phyloP scores from a whole-genome alignment of 495 filamentous ascomycete genomes.

The Aspergillus sparsus region DNA sequence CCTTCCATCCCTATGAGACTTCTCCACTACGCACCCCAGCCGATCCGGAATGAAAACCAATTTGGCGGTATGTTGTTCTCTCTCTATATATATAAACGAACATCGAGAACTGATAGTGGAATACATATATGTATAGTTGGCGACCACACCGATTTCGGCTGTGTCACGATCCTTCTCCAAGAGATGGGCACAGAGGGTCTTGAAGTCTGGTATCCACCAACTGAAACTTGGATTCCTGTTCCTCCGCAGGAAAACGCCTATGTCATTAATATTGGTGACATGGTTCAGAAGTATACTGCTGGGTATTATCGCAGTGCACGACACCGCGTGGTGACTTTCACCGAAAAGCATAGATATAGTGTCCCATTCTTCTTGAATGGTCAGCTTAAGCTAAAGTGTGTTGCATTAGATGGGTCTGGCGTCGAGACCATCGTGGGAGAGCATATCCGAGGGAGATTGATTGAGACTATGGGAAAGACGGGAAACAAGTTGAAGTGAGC shows the following conservation, averaged over 20 bases:
- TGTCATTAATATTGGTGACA: slow-evolving; percentile 31
- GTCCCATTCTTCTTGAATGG: slow-evolving; percentile 26
- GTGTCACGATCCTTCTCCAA: slow-evolving; percentile 39
- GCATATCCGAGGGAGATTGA: not conserved
- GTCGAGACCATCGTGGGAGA: not conserved
- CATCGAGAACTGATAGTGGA: not conserved
- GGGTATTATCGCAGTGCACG: slow-evolving; percentile 24
- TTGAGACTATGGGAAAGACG: not conserved
- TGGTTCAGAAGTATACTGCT: slow-evolving; percentile 22
- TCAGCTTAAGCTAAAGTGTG: not conserved
- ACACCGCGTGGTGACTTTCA: slow-evolving; percentile 25
- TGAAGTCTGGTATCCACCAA: slow-evolving; percentile 17
- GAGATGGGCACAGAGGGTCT: slow-evolving; percentile 23
- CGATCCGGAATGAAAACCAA: slow-evolving; percentile 19
- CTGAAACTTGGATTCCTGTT: slow-evolving; percentile 25
- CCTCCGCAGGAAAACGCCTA: slow-evolving; percentile 20
- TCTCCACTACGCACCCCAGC: slow-evolving; percentile 35
- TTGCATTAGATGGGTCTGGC: not conserved
- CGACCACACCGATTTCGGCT: slow-evolving; percentile 42
- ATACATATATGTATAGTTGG: slow-evolving; percentile 16
- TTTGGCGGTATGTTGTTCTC: slow-evolving; percentile 13
- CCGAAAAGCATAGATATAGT: slow-evolving; percentile 19
- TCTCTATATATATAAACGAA: not conserved
- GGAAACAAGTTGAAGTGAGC: not conserved
- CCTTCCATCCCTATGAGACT: slow-evolving; percentile 34